Base-by-base conservation (phyloP, 352 stramenopile species). In the Phytophthora podocarpi region DNA sequence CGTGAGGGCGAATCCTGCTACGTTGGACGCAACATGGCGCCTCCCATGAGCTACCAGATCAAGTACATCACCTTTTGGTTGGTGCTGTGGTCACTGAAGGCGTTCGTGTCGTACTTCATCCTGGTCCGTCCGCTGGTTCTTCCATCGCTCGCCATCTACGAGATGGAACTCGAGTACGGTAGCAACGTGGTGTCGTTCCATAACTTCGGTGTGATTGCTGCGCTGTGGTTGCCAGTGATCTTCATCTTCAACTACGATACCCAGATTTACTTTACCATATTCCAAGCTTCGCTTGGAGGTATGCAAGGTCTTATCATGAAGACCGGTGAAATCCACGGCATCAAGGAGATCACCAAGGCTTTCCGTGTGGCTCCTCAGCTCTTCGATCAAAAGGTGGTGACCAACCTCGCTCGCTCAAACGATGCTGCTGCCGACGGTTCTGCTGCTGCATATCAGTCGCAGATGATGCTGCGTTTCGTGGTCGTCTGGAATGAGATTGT, bases 191-290 rank as follows among this genome's bases (percentile, higher is more conserved):
- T 89, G 21, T 89, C 79, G 35, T 87, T 91, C 66, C 80, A 87
- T 59, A 91, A 91, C 58, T 62, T 88, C 12, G 79, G 75, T 50
- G 77, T 87, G 8, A 85, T 89, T 55, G 45, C 68, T 11, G 75
- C 82, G 27, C 53, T 89, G 37, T 91, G 82, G 82, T 46, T 83
- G 60, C 82, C 82, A 0, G 77, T 88, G 15, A 68, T 89, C 18
- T 89, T 89, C 43, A 83, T 91, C 36, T 91, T 89, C 60, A 89
- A 85, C 59, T 91, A 91, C 64, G 82, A 91, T 53, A 89, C 82
- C 15, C 82, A 91, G 51, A 91, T 91, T 43, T 91, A 89, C 61
- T 91, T 91, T 46, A 89, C 82, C 1, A 63, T 85, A 11, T 88
- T 91, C 59, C 82, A 91, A 46, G 79, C 79, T 32, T 47, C 80